Conservation (phyloP, 192 early-diverging fungal species). For the Backusella circina region DNA sequence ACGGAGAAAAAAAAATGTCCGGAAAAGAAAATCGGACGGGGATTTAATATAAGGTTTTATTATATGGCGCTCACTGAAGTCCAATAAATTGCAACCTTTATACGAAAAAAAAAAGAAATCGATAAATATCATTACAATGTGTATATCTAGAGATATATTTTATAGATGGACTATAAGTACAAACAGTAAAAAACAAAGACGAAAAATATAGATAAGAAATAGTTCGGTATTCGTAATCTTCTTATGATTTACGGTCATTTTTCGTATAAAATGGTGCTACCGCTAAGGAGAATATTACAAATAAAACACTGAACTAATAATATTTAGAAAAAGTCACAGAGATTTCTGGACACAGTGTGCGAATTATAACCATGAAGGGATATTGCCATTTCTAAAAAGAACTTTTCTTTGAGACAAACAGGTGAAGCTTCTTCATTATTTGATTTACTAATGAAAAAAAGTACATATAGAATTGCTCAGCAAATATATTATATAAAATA, state of each 20-base stretch:
- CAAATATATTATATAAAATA: background rate
- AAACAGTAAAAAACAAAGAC: background rate
- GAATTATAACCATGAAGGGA: background rate
- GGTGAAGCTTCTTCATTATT: background rate
- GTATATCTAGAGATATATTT: background rate
- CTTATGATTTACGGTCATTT: background rate
- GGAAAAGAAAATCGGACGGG: background rate
- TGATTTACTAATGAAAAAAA: background rate
- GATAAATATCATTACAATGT: too few species aligned
- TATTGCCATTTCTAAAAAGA: background rate
- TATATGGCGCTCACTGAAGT: background rate
- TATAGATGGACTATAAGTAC: background rate
- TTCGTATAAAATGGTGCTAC: background rate
- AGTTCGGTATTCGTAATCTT: background rate
- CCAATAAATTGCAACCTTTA: background rate
- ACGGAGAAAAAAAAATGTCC: background rate
- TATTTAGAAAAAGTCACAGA: background rate
- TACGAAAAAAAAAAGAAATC: background rate
- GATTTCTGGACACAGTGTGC: background rate
- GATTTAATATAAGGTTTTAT: background rate
- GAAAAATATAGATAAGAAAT: background rate
- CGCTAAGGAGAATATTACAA: background rate
- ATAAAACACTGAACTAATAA: background rate
- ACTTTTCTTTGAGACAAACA: background rate
- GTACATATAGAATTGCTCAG: background rate